A percentile compares a stretch with the other conserved stretches of the same genome.
These are phyloP conservation scores for Pholiota conissans DNA, from an alignment of 768 basidiomycete genomes.

Conservation along the genomic window DNA sequence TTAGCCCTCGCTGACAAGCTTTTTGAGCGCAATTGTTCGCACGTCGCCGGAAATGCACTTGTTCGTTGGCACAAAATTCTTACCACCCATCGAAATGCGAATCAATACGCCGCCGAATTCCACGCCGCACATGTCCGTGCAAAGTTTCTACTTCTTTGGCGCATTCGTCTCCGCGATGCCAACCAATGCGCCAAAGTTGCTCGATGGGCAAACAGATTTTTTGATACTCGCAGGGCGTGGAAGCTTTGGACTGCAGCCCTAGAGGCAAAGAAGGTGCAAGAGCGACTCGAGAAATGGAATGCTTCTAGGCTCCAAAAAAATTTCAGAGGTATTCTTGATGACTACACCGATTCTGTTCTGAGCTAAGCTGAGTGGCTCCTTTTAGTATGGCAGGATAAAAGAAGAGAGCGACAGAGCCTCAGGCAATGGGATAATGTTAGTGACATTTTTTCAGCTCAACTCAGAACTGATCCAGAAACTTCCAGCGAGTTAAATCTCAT, in stretches of 20 bases:
- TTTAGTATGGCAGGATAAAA: conserved; percentile 49
- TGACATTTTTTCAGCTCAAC: background rate
- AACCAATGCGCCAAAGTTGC: conserved; percentile 24
- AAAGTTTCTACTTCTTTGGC: conserved; percentile 23
- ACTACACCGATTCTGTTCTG: background rate
- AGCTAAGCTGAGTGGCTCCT: background rate
- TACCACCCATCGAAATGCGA: conserved; percentile 21
- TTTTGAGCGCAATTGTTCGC: conserved; percentile 14
- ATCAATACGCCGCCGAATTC: conserved; percentile 20
- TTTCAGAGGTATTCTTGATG: conserved; percentile 15
- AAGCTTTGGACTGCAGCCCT: conserved; percentile 20
- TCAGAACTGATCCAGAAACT: background rate
- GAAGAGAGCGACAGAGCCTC: conserved; percentile 36
- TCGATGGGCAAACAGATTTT: conserved; percentile 25
- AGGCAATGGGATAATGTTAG: conserved; percentile 44
- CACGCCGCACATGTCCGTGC: conserved; percentile 20
- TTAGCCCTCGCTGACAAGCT: conserved; percentile 23
- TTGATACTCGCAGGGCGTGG: conserved; percentile 24
- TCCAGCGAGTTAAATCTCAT: conserved; percentile 52
- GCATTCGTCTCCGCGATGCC: conserved; percentile 19
- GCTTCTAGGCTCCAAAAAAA: conserved; percentile 14
- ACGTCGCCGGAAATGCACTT: conserved; percentile 14
- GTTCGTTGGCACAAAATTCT: conserved; percentile 22
- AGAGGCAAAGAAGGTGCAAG: conserved; percentile 24
- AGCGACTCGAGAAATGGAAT: conserved; percentile 22